Evolutionary conservation across 495 filamentous ascomycete genomes (phyloP).

Genomic region (Articulospora tetracladia): DNA sequence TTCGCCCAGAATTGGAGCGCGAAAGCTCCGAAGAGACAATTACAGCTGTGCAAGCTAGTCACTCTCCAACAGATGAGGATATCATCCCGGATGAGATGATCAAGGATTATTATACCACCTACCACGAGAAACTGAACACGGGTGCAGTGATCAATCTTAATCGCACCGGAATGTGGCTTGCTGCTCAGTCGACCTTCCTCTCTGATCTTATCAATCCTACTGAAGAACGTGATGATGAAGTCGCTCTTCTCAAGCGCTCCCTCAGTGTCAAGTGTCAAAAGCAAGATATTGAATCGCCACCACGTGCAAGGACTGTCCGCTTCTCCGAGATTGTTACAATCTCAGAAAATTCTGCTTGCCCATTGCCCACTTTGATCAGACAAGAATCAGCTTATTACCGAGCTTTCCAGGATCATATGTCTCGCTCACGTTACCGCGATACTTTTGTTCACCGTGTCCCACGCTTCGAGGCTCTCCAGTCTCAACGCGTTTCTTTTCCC

Average conservation of each 20-base stretch:
- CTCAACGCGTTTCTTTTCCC: slow-evolving; percentile 65
- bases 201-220: slow-evolving; percentile 64
- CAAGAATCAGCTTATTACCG: slow-evolving; percentile 88
- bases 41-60: slow-evolving; percentile 20
- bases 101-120: slow-evolving; percentile 66
- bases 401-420: slow-evolving; percentile 71
- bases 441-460: slow-evolving; percentile 77
- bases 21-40: slow-evolving; percentile 33
- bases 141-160: slow-evolving; percentile 65
- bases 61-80: slow-evolving; percentile 33
- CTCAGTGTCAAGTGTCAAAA: slow-evolving; percentile 18
- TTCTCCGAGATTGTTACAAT: slow-evolving; percentile 58
- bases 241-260: slow-evolving; percentile 24
- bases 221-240: slow-evolving; percentile 40
- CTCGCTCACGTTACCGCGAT: slow-evolving; percentile 58
- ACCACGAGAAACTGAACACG: slow-evolving; percentile 61
- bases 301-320: slow-evolving; percentile 68
- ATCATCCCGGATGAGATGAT: slow-evolving; percentile 49
- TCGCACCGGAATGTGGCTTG: slow-evolving; percentile 78
- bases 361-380: slow-evolving; percentile 41
- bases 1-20: slow-evolving; percentile 18
- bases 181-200: slow-evolving; percentile 73
- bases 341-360: slow-evolving; percentile 31
- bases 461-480: slow-evolving; percentile 85
- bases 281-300: slow-evolving; percentile 16